Base-by-base conservation (phyloP, 75 land plant species). In the Cupressus sempervirens region DNA sequence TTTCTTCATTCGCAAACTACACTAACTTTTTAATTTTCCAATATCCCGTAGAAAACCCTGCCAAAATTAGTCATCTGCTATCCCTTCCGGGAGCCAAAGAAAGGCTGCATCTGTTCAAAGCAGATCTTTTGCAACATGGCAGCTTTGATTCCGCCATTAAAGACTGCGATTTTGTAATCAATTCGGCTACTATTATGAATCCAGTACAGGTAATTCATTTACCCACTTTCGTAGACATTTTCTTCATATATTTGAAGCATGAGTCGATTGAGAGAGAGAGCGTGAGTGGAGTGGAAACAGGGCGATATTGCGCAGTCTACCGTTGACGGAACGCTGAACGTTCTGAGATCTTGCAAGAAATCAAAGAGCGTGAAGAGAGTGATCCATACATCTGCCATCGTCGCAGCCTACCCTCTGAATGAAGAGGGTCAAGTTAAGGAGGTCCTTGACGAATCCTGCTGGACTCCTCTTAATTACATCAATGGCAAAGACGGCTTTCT, bases 101-200 rank as follows among this genome's bases (percentile, higher is more conserved):
- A 67, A 93, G 91, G 79, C 91, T 94, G 65, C 74, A 90, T 14
- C 86, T 94, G 43, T 86, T 91, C 67, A 86, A 90, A 85, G 95
- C 94, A 34, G 86, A 93, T 73, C 84, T 94, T 11, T 72, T 91
- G 85, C 89, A 89, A 41, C 87, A 90, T 41, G 94, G 93, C 3
- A 79, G 89, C 53, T 94, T 94, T 87, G 92, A 94, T 80, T 43
- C 90, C 43, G 86, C 82, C 9, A 88, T 94, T 34, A 80, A 87
- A 35, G 93, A 91, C 1, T 91, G 93, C 76, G 91, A 93, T 15
- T 92, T 90, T 8, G 96, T 94, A 74, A 91, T 94, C 80, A 94
- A 93, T 76, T 90, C 92, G 23, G 95, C 95, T 43, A 91, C 93
- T n/a, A 91, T 93, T 36, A 9, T 36, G 43, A 43, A 75, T 38